These are phyloP conservation scores for Yarrowia yakushimensis DNA, from an alignment of 805 yeast genomes.

Conservation along the genomic window DNA sequence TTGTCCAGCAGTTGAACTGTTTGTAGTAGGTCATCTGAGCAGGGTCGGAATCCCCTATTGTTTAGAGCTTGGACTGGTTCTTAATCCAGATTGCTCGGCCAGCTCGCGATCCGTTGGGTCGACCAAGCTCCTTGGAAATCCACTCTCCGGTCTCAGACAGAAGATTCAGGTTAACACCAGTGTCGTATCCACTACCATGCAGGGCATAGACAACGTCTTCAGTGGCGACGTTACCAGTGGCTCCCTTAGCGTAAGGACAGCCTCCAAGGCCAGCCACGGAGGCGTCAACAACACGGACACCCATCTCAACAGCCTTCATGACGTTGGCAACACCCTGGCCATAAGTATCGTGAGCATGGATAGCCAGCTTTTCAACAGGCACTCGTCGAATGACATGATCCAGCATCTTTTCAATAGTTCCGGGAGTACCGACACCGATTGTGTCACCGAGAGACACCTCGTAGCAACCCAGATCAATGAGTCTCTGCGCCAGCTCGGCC, in stretches of 20 bases:
- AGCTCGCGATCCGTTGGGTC: conserved; percentile 35
- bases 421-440: conserved; percentile 38
- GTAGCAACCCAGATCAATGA: conserved; percentile 37
- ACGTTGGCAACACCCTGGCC: conserved; percentile 39
- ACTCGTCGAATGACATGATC: conserved; percentile 30
- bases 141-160: conserved; percentile 34
- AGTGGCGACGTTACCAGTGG: conserved; percentile 38
- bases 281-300: conserved; percentile 35
- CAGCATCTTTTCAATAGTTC: conserved; percentile 33
- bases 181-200: conserved; percentile 35
- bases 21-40: too few relatives aligned
- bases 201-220: conserved; percentile 37
- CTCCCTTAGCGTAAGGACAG: conserved; percentile 39
- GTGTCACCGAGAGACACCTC: conserved; percentile 39
- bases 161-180: conserved; percentile 34
- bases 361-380: conserved; percentile 33
- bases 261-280: conserved; percentile 39
- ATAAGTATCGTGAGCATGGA: conserved; percentile 39
- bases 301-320: conserved; percentile 35
- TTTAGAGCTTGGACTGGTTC: conserved; percentile 19
- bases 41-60: too few relatives aligned
- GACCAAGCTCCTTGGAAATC: conserved; percentile 32
- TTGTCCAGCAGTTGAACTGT: neutral
- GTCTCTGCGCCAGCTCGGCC: conserved; percentile 32
- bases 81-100: conserved; percentile 33